Evolutionary conservation across 495 filamentous ascomycete species (phyloP).

Genomic region (Hypoxylon intermedium): DNA sequence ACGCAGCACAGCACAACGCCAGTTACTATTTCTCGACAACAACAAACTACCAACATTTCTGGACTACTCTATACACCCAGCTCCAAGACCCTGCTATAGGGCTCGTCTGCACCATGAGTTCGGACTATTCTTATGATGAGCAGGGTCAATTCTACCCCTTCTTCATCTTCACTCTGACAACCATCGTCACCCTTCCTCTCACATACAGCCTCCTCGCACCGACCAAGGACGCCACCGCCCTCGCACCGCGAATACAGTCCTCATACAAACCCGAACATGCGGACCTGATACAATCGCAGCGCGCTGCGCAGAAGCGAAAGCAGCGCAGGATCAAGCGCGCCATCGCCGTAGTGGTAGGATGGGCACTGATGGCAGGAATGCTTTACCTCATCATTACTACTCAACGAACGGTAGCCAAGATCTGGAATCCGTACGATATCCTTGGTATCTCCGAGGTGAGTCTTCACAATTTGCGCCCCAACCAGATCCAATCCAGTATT

Average conservation of each 20-base stretch:
- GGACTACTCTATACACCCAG: conserved; percentile 8
- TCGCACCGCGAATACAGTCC: conserved; percentile 62
- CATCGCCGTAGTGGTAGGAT: conserved; percentile 75
- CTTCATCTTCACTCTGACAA: conserved; percentile 90
- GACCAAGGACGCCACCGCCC: conserved; percentile 69
- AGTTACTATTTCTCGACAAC: conserved; percentile 4
- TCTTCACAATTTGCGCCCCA: conserved; percentile 23
- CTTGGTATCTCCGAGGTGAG: conserved; percentile 80
- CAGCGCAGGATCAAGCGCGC: conserved; percentile 89
- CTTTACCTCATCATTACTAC: conserved; percentile 86
- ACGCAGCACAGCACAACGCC: conserved; percentile 17
- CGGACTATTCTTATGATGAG: conserved; percentile 98
- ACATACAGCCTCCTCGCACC: conserved; percentile 84
- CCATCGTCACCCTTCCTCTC: conserved; percentile 86
- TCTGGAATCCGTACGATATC: conserved; percentile 97
- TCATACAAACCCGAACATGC: conserved; percentile 81
- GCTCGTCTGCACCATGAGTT: conserved; percentile 72
- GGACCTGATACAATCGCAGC: conserved; percentile 82
- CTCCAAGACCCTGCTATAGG: conserved; percentile 41
- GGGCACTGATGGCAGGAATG: conserved; percentile 89
- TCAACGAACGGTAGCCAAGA: conserved; percentile 71
- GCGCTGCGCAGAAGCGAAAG: conserved; percentile 86
- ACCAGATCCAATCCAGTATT: not conserved
- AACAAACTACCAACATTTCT: conserved; percentile 11
- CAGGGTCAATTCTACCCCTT: conserved; percentile 99